Base-by-base conservation (phyloP, 306 rosid species). In the Chamaecrista fasciculata region DNA sequence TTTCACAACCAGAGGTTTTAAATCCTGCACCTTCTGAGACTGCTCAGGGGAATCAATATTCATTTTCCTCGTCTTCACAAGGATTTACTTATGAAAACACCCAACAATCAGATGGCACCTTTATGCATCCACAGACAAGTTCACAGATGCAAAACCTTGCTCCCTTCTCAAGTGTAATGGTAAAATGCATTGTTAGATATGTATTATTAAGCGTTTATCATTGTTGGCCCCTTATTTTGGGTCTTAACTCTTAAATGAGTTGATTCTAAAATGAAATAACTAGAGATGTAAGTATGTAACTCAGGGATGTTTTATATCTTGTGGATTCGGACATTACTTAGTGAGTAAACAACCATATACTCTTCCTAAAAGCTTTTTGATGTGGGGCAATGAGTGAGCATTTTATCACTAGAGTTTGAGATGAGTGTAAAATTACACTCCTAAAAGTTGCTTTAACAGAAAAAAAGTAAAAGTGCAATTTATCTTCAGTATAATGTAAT, bases 161-260 rank as follows among this genome's bases (percentile, higher is more conserved):
- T 76, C 67, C 90, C 29, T 86, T 89, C 79, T 77, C 95, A 20
- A 85, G 79, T 67, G 89, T 86, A 21, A 86, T 86, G 97, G 97
- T 91, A 83, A 7, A 31, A 81, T 58, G 9, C 61, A 55, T 70
- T 3, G 42, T 69, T 64, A 6, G 2, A 47, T 19, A 28, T 67
- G 72, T 60, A 8, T 4, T 23, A 40, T 24, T 28, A 31, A 28
- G 18, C 43, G 5, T 40, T 16, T 43, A 36, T 58, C 48, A 49
- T 60, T 40, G 16, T 53, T 67, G 62, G 43, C 11, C 8, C 59
- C 33, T n/a, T 28, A 12, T 48, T 21, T 49, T 50, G 53, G 31
- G 65, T 57, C 51, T 21, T 49, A 1, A 23, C 26, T 51, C 23
- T 42, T 69, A 62, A n/a, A n/a, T n/a, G 44, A 67, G 53, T 67